Evolutionary conservation across 257 asterid species (phyloP).

Genomic region (Phtheirospermum japonicum): DNA sequence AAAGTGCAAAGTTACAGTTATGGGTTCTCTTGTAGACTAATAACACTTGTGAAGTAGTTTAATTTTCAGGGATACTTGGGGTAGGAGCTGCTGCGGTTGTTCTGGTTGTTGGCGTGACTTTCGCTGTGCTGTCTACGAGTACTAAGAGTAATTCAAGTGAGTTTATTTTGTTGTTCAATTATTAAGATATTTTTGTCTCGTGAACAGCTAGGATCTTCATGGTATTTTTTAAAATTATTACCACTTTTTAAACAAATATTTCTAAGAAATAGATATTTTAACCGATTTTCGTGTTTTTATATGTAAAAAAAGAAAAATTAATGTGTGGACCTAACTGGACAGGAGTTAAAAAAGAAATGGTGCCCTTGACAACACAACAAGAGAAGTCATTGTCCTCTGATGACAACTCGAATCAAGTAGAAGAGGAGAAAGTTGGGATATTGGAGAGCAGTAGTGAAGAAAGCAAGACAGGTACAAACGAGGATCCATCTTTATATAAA

Average conservation of each 20-base stretch:
- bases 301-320: constrained; percentile 16
- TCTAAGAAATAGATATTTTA: neutral
- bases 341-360: constrained; percentile 62
- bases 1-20: neutral
- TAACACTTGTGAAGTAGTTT: constrained; percentile 63
- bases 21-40: constrained; percentile 40
- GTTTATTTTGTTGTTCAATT: constrained; percentile 26
- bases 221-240: too few species aligned
- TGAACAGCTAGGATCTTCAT: constrained; percentile 2
- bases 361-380: constrained; percentile 56
- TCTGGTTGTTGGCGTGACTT: constrained; percentile 73
- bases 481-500: constrained; percentile 35
- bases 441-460: constrained; percentile 40
- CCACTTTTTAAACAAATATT: constrained; percentile 1
- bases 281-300: constrained; percentile 18
- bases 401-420: constrained; percentile 37
- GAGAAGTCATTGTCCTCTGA: constrained; percentile 51
- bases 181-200: constrained; percentile 8
- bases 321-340: constrained; percentile 29
- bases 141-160: constrained; percentile 59
- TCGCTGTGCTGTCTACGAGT: constrained; percentile 64
- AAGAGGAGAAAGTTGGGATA: constrained; percentile 45
- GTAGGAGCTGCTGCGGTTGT: constrained; percentile 75
- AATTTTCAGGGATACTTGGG: constrained; percentile 71
- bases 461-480: constrained; percentile 38